These are phyloP conservation scores for Suhomyces bokatorum DNA, from an alignment of 1,139 yeast genomes.

Conservation along the genomic window DNA sequence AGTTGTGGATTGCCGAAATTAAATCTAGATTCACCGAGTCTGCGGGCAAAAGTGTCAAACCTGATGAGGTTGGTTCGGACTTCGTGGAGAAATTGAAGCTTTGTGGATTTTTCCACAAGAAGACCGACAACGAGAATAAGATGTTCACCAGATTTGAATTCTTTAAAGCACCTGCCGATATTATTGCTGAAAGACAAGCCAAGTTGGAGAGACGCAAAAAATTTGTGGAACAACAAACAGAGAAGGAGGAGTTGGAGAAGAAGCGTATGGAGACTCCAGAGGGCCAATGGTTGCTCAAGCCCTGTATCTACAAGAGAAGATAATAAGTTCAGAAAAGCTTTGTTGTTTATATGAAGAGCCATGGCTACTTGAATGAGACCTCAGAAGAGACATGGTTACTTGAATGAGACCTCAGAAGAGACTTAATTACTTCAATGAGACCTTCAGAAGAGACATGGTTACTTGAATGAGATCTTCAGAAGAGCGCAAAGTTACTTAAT, in stretches of 20 bases:
- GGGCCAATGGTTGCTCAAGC: conserved; percentile 88
- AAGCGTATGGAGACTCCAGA: conserved; percentile 65
- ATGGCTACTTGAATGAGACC: no score
- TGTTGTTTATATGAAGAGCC: no score
- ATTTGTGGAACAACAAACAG: conserved; percentile 69
- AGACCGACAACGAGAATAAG: conserved; percentile 82
- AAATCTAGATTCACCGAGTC: conserved; percentile 81
- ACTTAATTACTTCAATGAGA: no score
- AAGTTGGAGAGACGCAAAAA: conserved; percentile 64
- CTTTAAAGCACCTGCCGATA: conserved; percentile 78
- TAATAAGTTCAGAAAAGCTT: conserved; percentile 24
- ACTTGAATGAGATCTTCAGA: no score
- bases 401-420: no score
- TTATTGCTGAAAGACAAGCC: conserved; percentile 63
- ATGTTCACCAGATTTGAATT: conserved; percentile 96
- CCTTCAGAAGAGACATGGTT: no score
- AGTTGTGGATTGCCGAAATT: conserved; percentile 96
- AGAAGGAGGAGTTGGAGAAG: conserved; percentile 55
- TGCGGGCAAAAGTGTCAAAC: conserved; percentile 24
- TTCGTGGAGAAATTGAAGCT: conserved; percentile 76
- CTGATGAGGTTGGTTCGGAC: conserved; percentile 58
- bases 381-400: no score
- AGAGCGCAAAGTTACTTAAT: no score
- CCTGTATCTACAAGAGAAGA: conserved; percentile 93
- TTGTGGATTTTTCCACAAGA: conserved; percentile 83